Conservation (phyloP, 2,329 filamentous ascomycete genomes). For the Penicillium brasilianum region DNA sequence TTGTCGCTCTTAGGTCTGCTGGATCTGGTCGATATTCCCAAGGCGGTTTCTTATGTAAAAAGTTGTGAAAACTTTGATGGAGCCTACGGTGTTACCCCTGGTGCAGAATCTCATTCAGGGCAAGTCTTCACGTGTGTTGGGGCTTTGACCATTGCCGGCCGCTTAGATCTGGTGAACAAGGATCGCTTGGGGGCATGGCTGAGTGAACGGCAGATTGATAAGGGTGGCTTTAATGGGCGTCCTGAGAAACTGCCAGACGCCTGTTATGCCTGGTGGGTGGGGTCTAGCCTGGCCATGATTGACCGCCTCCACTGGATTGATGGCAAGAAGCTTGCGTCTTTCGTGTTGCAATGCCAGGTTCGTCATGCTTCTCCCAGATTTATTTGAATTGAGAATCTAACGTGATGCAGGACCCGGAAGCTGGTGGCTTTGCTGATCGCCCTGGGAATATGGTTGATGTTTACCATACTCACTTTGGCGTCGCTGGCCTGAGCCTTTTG, state of each 20-base stretch:
- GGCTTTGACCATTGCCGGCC: slow-evolving; percentile 79
- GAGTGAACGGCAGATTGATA: slow-evolving; percentile 86
- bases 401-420: slow-evolving; percentile 67
- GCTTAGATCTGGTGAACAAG: slow-evolving; percentile 79
- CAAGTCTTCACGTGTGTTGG: slow-evolving; percentile 95
- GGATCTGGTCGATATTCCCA: slow-evolving; percentile 74
- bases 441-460: slow-evolving; percentile 97
- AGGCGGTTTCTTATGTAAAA: slow-evolving; percentile 78
- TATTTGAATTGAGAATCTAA: slow-evolving; percentile 20
- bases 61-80: slow-evolving; percentile 93
- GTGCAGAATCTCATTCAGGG: slow-evolving; percentile 91
- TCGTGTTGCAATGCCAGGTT: slow-evolving; percentile 85
- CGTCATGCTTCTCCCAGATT: slow-evolving; percentile 17
- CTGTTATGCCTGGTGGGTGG: slow-evolving; percentile 99
- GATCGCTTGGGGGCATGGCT: slow-evolving; percentile 88
- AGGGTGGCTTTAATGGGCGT: slow-evolving; percentile 88
- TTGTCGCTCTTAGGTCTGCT: slow-evolving; percentile 81
- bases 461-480: slow-evolving; percentile 89
- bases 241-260: slow-evolving; percentile 97
- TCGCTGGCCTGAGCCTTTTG: slow-evolving; percentile 85
- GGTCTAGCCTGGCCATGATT: slow-evolving; percentile 90
- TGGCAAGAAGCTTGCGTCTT: slow-evolving; percentile 73
- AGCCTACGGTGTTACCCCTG: slow-evolving; percentile 86
- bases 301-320: slow-evolving; percentile 92
- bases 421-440: slow-evolving; percentile 85